A percentile compares a stretch with the other conserved stretches of the same genome.
phyloP scores from a whole-genome alignment of 305 asterid species.

The Coffea humblotiana region DNA sequence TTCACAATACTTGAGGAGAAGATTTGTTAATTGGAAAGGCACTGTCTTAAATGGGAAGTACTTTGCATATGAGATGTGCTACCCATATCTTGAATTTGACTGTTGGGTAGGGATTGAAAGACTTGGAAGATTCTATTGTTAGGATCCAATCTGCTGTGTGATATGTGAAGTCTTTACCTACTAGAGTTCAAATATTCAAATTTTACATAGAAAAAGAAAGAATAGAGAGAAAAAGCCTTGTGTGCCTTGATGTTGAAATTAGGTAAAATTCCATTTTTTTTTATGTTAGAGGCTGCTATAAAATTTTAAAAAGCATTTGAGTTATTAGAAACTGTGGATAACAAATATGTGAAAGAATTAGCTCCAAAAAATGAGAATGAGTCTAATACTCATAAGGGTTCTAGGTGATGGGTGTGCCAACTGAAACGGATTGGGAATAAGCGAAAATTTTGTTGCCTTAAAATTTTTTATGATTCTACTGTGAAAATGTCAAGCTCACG shows the following conservation, averaged over 20 bases:
- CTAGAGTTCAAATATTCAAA: no score
- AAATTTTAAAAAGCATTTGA: neutral
- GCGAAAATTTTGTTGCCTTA: no score
- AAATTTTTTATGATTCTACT: no score
- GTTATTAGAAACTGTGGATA: neutral
- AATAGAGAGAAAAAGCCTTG: no score
- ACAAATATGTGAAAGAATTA: neutral
- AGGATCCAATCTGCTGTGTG: neutral
- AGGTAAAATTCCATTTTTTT: neutral
- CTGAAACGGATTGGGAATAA: no score
- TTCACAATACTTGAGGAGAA: neutral
- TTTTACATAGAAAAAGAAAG: no score
- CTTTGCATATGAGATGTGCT: constrained; percentile 3
- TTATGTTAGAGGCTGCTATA: neutral
- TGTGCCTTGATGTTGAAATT: constrained; percentile 11
- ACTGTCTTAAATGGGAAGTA: neutral
- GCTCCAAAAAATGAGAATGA: neutral
- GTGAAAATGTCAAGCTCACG: no score
- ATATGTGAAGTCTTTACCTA: neutral
- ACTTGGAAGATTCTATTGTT: neutral
- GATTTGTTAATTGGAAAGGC: neutral
- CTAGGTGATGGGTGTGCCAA: no score
- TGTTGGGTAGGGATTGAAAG: neutral
- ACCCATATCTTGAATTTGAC: neutral
- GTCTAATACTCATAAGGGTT: no score